Conservation (phyloP, 257 asterid species). For the Euphrasia confusa region DNA sequence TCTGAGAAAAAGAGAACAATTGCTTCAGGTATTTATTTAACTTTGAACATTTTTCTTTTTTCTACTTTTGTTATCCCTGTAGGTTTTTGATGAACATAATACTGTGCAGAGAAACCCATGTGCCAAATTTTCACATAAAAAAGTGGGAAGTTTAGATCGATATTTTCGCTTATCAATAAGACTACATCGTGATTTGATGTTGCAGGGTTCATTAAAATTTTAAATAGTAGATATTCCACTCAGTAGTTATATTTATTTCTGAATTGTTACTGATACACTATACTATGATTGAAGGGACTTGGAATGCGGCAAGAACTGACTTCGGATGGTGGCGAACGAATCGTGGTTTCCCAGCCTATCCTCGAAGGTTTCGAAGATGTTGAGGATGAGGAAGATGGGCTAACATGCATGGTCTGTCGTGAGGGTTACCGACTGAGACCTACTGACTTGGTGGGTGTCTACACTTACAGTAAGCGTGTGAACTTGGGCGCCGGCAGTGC, state of each 20-base stretch:
- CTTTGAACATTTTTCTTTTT: not conserved
- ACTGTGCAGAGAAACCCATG: too few species aligned
- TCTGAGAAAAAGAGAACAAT: constrained; percentile 72
- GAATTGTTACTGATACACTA: constrained; percentile 17
- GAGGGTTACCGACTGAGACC: constrained; percentile 93
- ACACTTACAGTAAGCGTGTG: constrained; percentile 94
- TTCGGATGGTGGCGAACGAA: constrained; percentile 93
- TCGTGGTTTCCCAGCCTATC: constrained; percentile 75
- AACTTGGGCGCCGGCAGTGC: constrained; percentile 83
- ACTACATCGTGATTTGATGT: not conserved
- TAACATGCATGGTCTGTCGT: constrained; percentile 99
- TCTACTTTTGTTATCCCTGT: not conserved
- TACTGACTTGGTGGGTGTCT: constrained; percentile 76
- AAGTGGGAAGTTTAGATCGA: not conserved
- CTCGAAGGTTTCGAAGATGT: constrained; percentile 91
- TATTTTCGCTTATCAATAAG: constrained; percentile 9
- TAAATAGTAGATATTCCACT: not conserved
- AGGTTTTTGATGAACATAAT: too few species aligned
- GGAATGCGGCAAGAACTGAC: constrained; percentile 81
- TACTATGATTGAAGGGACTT: constrained; percentile 56
- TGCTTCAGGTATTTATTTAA: constrained; percentile 67
- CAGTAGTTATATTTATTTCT: constrained; percentile 3
- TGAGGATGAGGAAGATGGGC: constrained; percentile 92
- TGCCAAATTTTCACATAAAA: not conserved
- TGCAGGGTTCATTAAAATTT: constrained; percentile 1